Evolutionary conservation across 2,329 filamentous ascomycete genomes (phyloP), one percentile per base, ranked within the genome.

Genomic region (Colletotrichum brevisporum): DNA sequence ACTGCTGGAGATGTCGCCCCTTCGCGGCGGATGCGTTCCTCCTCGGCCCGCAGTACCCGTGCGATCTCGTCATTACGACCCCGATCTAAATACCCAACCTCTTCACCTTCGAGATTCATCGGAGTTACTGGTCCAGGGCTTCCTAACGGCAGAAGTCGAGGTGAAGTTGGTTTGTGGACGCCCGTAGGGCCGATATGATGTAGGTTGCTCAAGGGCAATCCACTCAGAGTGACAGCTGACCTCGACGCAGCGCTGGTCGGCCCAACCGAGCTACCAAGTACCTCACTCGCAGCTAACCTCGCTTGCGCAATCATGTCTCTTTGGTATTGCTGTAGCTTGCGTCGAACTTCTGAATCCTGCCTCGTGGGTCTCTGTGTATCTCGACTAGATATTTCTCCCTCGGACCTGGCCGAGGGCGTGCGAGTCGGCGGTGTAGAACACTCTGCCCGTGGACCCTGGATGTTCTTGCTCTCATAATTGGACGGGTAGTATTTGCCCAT

Each of bases 401-500:
- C 71, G 3, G 69, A 69, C 31, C 67, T 58, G n/a, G 70, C 55
- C 3, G 69, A 69, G 2, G 65, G 62, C 12, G 59, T 18, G n/a
- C 62, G 64, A 47, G 15, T 55, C 5, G 53, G 31, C 10, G 56
- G 52, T 2, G 55, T 59, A 18, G 61, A 60, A 63, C 51, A 62
- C 36, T 43, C 71, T 70, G 56, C 72, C 62, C 61, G 70, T 74
- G 47, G 6, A 6, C 61, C 52, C 10, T 71, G 71, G 21, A 70
- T 71, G 57, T 77, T 79, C 57, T 81, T 76, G 31, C 79, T 81
- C 72, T 89, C 86, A 73, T 89, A 90, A 77, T 90, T 90, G 27
- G 87, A 85, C 0, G 89, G 89, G 67, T 90, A 89, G 73, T 90
- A 91, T 77, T 90, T 90, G 26, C 89, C 89, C 78, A 89, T 81